These are phyloP conservation scores for Neocucurbitaria cava DNA, from an alignment of 2,329 filamentous ascomycete species.

Conservation along the genomic window DNA sequence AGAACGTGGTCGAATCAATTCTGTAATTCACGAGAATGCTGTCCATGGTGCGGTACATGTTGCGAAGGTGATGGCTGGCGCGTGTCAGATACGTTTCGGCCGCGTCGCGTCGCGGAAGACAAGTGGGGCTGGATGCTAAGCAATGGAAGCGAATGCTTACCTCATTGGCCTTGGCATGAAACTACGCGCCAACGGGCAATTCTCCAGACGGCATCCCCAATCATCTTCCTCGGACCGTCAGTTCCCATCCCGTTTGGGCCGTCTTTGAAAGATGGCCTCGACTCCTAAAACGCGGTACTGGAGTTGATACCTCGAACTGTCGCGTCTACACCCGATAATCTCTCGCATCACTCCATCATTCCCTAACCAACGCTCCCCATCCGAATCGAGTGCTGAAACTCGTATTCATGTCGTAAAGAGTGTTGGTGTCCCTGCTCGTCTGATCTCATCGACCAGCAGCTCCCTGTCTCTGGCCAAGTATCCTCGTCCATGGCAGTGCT, in stretches of 20 bases:
- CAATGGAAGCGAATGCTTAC: conserved; percentile 10
- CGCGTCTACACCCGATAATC: conserved; percentile 17
- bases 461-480: conserved; percentile 23
- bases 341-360: conserved; percentile 23
- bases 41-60: conserved; percentile 32
- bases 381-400: conserved; percentile 37
- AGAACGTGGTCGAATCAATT: conserved; percentile 26
- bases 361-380: conserved; percentile 26
- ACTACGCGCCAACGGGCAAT: conserved; percentile 14
- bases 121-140: conserved; percentile 15
- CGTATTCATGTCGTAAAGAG: conserved; percentile 34
- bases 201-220: conserved; percentile 12
- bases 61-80: conserved; percentile 27
- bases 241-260: conserved; percentile 5
- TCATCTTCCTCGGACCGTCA: conserved; percentile 4
- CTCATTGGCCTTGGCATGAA: conserved; percentile 13
- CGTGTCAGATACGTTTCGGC: conserved; percentile 36
- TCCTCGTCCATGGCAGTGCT: conserved; percentile 19
- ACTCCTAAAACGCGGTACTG: conserved; percentile 13
- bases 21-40: conserved; percentile 14
- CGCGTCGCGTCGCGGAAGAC: conserved; percentile 27
- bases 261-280: neutral
- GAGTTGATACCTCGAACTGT: conserved; percentile 18
- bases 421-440: conserved; percentile 13
- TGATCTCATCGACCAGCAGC: conserved; percentile 22